A percentile compares a stretch with the other conserved stretches of the same genome.
phyloP scores from a whole-genome alignment of 352 stramenopile genomes.

The Phytophthora fragariaefolia region DNA sequence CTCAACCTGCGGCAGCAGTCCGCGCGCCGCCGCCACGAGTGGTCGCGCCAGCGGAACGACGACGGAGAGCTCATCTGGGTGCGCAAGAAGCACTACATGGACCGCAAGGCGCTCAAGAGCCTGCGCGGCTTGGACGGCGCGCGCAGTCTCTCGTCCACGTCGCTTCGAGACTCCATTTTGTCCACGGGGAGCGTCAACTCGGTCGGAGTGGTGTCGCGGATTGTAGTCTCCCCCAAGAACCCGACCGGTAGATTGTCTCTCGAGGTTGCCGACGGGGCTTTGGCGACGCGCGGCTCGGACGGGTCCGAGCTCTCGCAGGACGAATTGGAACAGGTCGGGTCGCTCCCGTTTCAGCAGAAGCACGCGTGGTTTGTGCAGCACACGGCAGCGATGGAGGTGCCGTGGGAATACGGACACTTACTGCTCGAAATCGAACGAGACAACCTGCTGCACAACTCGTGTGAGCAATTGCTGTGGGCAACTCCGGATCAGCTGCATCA shows the following conservation, averaged over 20 bases:
- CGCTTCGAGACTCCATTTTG: slow-evolving; percentile 71
- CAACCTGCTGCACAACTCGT: slow-evolving; percentile 91
- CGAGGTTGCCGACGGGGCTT: slow-evolving; percentile 67
- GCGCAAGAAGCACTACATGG: slow-evolving; percentile 77
- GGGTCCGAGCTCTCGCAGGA: slow-evolving; percentile 69
- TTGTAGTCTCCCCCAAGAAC: slow-evolving; percentile 81
- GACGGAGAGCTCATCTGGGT: slow-evolving; percentile 86
- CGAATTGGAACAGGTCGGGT: slow-evolving; percentile 73
- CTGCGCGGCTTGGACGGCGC: slow-evolving; percentile 54
- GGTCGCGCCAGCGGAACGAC: slow-evolving; percentile 77
- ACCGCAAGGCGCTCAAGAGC: slow-evolving; percentile 73
- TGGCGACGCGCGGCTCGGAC: slow-evolving; percentile 64
- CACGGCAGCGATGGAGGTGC: slow-evolving; percentile 83
- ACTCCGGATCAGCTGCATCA: slow-evolving; percentile 85
- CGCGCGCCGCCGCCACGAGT: slow-evolving; percentile 84
- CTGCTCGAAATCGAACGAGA: slow-evolving; percentile 88
- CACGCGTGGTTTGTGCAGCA: slow-evolving; percentile 90
- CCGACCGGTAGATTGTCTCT: slow-evolving; percentile 76
- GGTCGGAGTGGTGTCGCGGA: slow-evolving; percentile 75
- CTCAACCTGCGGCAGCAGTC: slow-evolving; percentile 85
- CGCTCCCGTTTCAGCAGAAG: slow-evolving; percentile 87
- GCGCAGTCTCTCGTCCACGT: slow-evolving; percentile 64
- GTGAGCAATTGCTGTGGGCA: slow-evolving; percentile 86
- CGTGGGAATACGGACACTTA: slow-evolving; percentile 89
- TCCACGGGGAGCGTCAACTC: slow-evolving; percentile 68